A percentile compares a stretch with the other conserved stretches of the same genome.
These are phyloP conservation scores for Ophiosphaerella herpotricha DNA, from an alignment of 2,329 filamentous ascomycete species.

Conservation along the genomic window DNA sequence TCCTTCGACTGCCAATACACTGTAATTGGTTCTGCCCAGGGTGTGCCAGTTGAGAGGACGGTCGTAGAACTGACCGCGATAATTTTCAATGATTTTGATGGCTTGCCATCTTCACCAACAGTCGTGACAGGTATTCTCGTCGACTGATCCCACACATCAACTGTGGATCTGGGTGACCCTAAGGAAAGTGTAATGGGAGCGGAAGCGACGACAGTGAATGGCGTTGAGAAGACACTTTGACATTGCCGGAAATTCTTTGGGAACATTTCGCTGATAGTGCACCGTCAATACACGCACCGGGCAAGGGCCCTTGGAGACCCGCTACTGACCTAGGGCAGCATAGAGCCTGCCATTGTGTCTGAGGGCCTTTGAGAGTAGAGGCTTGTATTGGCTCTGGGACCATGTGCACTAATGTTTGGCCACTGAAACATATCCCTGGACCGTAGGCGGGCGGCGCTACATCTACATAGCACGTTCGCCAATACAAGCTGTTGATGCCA, in stretches of 20 bases:
- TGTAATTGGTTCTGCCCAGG: neutral
- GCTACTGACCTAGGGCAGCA: neutral
- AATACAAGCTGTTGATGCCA: neutral
- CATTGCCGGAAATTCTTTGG: neutral
- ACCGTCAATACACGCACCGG: neutral
- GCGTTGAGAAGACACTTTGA: neutral
- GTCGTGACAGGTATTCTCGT: neutral
- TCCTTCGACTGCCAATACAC: neutral
- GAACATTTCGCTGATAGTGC: neutral
- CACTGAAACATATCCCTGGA: neutral
- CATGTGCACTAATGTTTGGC: neutral
- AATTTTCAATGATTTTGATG: neutral
- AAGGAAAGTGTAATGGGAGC: neutral
- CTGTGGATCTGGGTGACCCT: neutral
- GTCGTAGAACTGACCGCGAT: neutral
- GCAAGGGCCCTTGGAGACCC: neutral
- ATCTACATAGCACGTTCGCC: neutral
- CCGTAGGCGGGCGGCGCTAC: neutral
- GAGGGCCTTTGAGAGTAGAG: neutral
- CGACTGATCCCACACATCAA: neutral
- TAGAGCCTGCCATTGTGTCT: neutral
- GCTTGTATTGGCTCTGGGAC: neutral
- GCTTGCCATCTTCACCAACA: neutral
- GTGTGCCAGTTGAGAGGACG: neutral
- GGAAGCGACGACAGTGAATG: neutral